Evolutionary conservation across 1,139 yeast genomes (phyloP).

Genomic region (Suhomyces wounanorum): DNA sequence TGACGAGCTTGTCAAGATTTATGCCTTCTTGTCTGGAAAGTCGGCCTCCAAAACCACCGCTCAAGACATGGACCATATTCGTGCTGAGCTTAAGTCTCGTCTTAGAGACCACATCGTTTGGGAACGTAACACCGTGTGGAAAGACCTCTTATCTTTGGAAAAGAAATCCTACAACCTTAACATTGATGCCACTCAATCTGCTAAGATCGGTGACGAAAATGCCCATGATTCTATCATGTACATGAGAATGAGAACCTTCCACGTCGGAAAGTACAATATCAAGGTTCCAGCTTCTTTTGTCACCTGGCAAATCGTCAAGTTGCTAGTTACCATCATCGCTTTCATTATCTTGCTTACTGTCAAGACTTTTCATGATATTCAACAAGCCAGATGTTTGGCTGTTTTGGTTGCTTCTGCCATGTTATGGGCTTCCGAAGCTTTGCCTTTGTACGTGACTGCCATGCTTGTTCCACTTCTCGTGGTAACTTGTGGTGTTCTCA

Average conservation of each 20-base stretch:
- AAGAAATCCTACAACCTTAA: conserved; percentile 50
- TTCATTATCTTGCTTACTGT: conserved; percentile 52
- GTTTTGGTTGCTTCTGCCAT: conserved; percentile 75
- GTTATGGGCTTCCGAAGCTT: conserved; percentile 92
- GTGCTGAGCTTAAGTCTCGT: conserved; percentile 69
- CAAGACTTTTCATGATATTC: conserved; percentile 67
- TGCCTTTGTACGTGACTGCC: conserved; percentile 86
- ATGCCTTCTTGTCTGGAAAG: conserved; percentile 43
- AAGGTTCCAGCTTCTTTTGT: conserved; percentile 32
- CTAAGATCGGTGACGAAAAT: conserved; percentile 39
- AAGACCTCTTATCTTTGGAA: conserved; percentile 90
- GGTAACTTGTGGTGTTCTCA: conserved; percentile 71
- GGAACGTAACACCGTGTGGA: conserved; percentile 97
- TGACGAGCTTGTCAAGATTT: conserved; percentile 51
- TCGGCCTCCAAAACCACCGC: conserved; percentile 29
- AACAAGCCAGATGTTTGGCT: conserved; percentile 77
- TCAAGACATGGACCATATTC: conserved; percentile 52
- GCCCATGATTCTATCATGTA: conserved; percentile 26
- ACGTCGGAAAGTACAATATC: conserved; percentile 13
- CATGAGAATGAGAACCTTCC: conserved; percentile 21
- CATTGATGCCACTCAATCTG: conserved; percentile 29
- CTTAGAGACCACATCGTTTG: conserved; percentile 91
- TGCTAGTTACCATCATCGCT: conserved; percentile 44
- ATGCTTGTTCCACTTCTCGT: conserved; percentile 77
- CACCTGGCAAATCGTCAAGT: conserved; percentile 44